Percentiles rank a stretch among this genome's conserved stretches.
These are phyloP conservation scores for Byssochlamys sp. DNA, from an alignment of 2,329 filamentous ascomycete genomes.

Conservation along the genomic window DNA sequence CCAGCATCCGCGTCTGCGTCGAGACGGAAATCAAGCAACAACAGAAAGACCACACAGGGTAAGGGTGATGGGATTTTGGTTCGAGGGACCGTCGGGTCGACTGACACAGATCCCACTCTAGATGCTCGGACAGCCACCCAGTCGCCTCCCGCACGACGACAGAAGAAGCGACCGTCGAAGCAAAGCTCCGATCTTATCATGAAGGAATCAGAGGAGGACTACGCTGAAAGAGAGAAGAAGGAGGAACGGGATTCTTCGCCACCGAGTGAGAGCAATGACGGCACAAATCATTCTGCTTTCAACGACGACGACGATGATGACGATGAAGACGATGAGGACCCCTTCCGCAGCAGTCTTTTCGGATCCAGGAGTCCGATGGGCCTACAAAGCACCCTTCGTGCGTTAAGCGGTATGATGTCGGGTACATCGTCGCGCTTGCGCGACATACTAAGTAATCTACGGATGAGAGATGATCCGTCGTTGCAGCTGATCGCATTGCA, in stretches of 20 bases:
- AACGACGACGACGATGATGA: conserved; percentile 52
- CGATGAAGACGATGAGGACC: conserved; percentile 45
- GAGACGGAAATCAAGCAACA: conserved; percentile 62
- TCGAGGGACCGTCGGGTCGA: conserved; percentile 5
- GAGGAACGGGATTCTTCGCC: conserved; percentile 50
- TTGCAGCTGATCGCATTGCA: conserved; percentile 85
- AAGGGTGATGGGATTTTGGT: conserved; percentile 2
- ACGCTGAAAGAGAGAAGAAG: conserved; percentile 28
- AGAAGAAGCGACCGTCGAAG: conserved; percentile 46
- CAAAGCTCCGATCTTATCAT: conserved; percentile 59
- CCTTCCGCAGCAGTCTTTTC: conserved; percentile 55
- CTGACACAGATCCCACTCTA: conserved; percentile 12
- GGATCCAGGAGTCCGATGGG: conserved; percentile 54
- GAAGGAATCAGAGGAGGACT: conserved; percentile 56
- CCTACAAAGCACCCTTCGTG: conserved; percentile 71
- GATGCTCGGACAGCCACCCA: conserved; percentile 27
- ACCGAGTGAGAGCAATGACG: conserved; percentile 57
- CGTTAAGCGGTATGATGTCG: conserved; percentile 84
- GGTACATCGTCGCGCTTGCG: conserved; percentile 70
- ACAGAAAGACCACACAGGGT: conserved; percentile 57
- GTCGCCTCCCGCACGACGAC: conserved; percentile 32
- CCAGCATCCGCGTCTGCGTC: conserved; percentile 51
- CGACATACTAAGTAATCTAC: conserved; percentile 64
- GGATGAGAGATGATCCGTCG: conserved; percentile 74
- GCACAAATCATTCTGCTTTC: conserved; percentile 42